Percentiles rank a stretch among this genome's conserved stretches.
phyloP scores from a whole-genome alignment of 208 protist genomes.

The Vickermania ingenoplastis region DNA sequence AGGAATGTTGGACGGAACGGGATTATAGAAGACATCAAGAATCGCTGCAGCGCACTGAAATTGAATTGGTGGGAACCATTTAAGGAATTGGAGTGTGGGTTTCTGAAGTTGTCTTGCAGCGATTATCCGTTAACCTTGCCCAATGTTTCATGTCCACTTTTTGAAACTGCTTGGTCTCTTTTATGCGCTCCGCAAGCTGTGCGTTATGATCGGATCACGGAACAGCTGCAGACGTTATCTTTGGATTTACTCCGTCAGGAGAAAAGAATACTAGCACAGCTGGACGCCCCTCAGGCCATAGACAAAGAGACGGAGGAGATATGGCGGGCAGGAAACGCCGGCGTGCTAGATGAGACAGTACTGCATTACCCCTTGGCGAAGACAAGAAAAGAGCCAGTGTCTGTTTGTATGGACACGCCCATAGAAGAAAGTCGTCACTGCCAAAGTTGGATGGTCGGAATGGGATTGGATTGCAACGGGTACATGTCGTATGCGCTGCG shows the following conservation, averaged over 20 bases:
- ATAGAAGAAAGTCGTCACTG: too few species aligned
- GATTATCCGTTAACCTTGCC: neutral
- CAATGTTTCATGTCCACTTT: neutral
- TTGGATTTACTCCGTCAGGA: neutral
- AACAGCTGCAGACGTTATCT: neutral
- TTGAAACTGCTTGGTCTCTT: neutral
- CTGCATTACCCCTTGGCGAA: too few species aligned
- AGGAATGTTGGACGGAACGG: too few species aligned
- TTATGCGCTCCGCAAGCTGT: too few species aligned
- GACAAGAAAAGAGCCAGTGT: too few species aligned
- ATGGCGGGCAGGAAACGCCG: too few species aligned
- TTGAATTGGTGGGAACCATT: neutral
- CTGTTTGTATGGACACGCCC: too few species aligned
- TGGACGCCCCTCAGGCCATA: neutral
- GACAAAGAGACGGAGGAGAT: too few species aligned
- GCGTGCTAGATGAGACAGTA: too few species aligned
- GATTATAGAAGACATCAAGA: neutral
- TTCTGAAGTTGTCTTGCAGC: too few species aligned
- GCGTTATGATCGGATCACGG: too few species aligned
- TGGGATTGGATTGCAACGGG: conserved; percentile 23
- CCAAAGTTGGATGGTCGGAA: conserved; percentile 14
- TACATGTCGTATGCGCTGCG: conserved; percentile 25
- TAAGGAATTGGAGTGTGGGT: neutral
- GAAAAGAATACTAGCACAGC: neutral
- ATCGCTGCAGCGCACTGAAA: neutral